Conservation (phyloP, 2,329 filamentous ascomycete species). For the Stemphylium beticola region DNA sequence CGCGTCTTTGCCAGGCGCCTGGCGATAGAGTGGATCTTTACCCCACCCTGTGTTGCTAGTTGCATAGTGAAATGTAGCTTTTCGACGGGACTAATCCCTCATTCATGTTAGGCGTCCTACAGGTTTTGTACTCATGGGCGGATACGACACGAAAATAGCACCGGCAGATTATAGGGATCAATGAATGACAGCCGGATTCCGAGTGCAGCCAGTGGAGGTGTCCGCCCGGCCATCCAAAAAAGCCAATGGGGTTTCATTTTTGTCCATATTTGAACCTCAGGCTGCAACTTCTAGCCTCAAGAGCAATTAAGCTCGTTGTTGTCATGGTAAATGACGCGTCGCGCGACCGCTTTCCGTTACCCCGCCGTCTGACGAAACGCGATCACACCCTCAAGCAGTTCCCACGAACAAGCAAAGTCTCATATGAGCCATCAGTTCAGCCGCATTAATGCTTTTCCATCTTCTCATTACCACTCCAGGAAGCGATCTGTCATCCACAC, state of each 20-base stretch:
- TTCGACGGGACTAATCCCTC: background rate
- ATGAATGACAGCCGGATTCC: background rate
- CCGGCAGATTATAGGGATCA: background rate
- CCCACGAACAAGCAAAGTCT: background rate
- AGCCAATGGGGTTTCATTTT: background rate
- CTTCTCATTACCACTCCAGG: background rate
- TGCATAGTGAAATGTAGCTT: background rate
- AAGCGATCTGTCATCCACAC: background rate
- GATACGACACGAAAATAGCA: background rate
- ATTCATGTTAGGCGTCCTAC: background rate
- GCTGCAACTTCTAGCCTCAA: background rate
- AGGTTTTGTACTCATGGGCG: background rate
- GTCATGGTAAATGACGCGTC: background rate
- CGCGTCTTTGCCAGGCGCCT: background rate
- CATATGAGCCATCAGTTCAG: background rate
- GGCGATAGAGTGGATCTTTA: constrained; percentile 2
- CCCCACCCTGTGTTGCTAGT: background rate
- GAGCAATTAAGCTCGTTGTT: background rate
- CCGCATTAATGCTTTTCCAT: background rate
- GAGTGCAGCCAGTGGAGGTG: background rate
- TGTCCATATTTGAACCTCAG: background rate
- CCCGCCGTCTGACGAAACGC: constrained; percentile 1
- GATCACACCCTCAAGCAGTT: background rate
- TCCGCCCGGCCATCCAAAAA: background rate
- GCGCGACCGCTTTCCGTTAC: background rate